Percentiles rank a stretch among this genome's conserved stretches.
Evolutionary conservation across 106 monocot species (phyloP).

Genomic region (Alisma plantagoaquatica): DNA sequence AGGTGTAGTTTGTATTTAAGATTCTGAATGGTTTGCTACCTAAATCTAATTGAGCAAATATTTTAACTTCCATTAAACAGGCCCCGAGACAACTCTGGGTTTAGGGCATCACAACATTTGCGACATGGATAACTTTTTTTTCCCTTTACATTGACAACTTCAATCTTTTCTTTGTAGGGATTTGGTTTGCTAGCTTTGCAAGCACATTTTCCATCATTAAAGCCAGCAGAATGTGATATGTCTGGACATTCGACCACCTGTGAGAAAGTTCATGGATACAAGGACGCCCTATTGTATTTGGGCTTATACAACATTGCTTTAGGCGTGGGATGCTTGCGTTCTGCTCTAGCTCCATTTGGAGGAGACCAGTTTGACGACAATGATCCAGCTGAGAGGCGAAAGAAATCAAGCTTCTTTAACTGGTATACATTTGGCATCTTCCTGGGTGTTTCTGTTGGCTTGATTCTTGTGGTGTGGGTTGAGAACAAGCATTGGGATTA

Average conservation of each 20-base stretch:
- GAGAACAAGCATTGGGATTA: slow-evolving; percentile 49
- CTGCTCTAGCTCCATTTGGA: slow-evolving; percentile 40
- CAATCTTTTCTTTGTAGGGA: no score
- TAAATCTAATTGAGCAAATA: no score
- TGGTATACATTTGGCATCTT: slow-evolving; percentile 60
- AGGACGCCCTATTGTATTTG: slow-evolving; percentile 25
- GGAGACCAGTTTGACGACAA: slow-evolving; percentile 52
- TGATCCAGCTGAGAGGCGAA: slow-evolving; percentile 28
- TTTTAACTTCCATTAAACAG: no score
- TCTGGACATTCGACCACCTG: slow-evolving; percentile 18
- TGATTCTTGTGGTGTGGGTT: slow-evolving; percentile 46
- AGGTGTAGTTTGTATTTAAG: no score
- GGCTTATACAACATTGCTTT: slow-evolving; percentile 37
- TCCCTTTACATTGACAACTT: no score
- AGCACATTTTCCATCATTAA: slow-evolving; percentile 47
- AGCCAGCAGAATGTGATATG: slow-evolving; percentile 33
- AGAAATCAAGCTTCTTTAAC: slow-evolving; percentile 51
- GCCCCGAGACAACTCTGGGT: no score
- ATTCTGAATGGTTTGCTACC: no score
- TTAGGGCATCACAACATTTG: no score
- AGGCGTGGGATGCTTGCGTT: slow-evolving; percentile 43
- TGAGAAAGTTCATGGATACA: slow-evolving; percentile 26
- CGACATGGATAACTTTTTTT: no score
- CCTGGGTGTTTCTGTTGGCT: slow-evolving; percentile 26
- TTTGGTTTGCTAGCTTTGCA: slow-evolving; percentile 55